Base-by-base conservation (phyloP, 2,329 filamentous ascomycete species). In the Onygena corvina region DNA sequence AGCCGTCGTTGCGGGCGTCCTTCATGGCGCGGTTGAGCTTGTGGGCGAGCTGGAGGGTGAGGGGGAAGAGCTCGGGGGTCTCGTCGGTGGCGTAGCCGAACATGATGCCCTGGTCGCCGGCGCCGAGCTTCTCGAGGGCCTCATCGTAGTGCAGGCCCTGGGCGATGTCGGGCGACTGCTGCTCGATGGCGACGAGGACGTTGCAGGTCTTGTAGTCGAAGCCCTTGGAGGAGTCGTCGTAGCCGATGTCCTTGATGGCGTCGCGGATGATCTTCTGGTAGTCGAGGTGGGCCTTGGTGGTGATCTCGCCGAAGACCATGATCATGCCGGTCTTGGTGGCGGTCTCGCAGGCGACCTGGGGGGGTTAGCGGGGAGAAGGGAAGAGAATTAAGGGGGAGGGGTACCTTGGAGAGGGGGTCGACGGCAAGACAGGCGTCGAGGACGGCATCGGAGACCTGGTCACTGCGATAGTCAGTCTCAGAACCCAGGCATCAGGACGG, bases 171-270 rank as follows among this genome's bases (percentile, higher is more conserved):
- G 90, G 86, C 53, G 90, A 96, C 76, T 98, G 92, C 76, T 98
- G 81, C 83, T 98, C 92, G 71, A 98, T 95, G 73, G 90, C 92
- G 63, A 96, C 89, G 61, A 96, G 82, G 66, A 98, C 80, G 77
- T 95, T 96, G 77, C 85, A 90, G 61, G 92, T 98, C 84, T 96
- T 96, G 87, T 95, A 94, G 77, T 98, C 92, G 74, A 98, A 98
- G 56, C 92, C 92, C 83, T 98, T 98, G 64, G 79, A 77, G 50
- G 92, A 96, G 72, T 84, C 80, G 74, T 98, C 92, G 74, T 96
- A 98, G 64, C 92, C 92, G 67, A 98, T 98, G 68, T 94, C 90
- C 81, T 94, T 90, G 80, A 98, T 88, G 68, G 89, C 81, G 57
- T 82, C 73, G 71, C 92, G 90, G 71, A 98, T 87, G 64, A 95